A percentile compares a stretch with the other conserved stretches of the same genome.
Conservation (phyloP, 139 green algal species). For the Astrephomene gubernaculifera region DNA sequence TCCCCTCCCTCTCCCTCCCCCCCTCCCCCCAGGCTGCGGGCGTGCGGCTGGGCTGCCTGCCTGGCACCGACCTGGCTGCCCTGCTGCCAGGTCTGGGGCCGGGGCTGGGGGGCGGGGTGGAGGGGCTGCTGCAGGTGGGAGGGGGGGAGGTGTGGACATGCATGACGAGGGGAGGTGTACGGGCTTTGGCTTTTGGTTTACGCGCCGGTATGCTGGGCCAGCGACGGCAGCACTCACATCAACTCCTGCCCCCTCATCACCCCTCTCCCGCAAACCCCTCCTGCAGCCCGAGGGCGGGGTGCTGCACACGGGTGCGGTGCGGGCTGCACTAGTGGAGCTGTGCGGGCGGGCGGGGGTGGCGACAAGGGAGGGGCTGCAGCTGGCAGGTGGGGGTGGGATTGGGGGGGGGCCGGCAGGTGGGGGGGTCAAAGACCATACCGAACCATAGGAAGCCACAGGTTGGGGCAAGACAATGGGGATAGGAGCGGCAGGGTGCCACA, state of each 20-base stretch:
- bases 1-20: no score
- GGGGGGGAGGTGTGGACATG: neutral
- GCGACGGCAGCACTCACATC: no score
- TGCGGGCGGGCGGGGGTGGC: conserved; percentile 45
- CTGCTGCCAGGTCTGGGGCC: conserved; percentile 38
- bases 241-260: no score
- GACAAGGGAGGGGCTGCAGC: conserved; percentile 39
- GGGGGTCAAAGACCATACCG: no score
- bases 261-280: neutral
- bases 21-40: conserved; percentile 5
- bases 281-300: conserved; percentile 55
- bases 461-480: no score
- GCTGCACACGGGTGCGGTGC: conserved; percentile 11
- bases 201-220: no score
- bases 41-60: conserved; percentile 29
- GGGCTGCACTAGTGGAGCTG: conserved; percentile 6
- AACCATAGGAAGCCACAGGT: no score
- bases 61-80: conserved; percentile 20
- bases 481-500: no score
- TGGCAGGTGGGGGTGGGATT: conserved; percentile 20
- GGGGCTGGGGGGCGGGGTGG: neutral
- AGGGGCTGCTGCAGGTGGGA: conserved; percentile 41
- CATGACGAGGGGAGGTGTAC: no score
- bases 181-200: no score
- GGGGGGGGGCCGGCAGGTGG: neutral